These are phyloP conservation scores for Dryas alaskensis DNA, from an alignment of 306 rosid species.

Conservation along the genomic window DNA sequence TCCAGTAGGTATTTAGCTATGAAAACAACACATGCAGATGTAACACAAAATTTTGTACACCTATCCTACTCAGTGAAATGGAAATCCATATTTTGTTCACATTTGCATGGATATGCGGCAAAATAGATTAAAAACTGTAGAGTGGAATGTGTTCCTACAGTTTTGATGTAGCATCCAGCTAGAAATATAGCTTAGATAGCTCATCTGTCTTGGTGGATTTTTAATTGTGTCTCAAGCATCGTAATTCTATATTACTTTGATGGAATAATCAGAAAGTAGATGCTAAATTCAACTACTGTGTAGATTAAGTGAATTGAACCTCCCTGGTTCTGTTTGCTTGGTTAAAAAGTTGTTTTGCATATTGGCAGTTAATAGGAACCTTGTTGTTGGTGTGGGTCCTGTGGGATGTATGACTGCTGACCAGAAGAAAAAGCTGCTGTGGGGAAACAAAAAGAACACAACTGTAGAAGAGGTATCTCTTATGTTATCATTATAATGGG, in stretches of 20 bases:
- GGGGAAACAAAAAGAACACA: constrained; percentile 83
- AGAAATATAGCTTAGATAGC: neutral
- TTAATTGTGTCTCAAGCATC: neutral
- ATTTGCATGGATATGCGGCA: neutral
- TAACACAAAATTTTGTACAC: neutral
- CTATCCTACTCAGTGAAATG: neutral
- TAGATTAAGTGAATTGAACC: constrained; percentile 10
- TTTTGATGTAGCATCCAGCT: neutral
- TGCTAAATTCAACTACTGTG: neutral
- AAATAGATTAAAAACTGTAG: neutral
- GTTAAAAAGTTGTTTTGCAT: constrained; percentile 29
- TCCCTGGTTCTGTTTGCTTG: neutral
- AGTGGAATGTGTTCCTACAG: neutral
- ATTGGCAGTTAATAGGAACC: constrained; percentile 73
- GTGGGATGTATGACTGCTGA: constrained; percentile 80
- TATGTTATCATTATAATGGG: constrained; percentile 6
- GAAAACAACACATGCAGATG: neutral
- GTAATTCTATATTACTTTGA: neutral
- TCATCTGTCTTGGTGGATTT: neutral
- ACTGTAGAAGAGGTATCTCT: constrained; percentile 65
- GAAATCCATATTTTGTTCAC: neutral
- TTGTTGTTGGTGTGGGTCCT: constrained; percentile 67
- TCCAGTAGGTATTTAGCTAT: no score
- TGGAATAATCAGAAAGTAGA: neutral
- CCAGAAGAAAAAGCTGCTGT: constrained; percentile 95